A percentile compares a stretch with the other conserved stretches of the same genome.
Evolutionary conservation across 2,329 filamentous ascomycete genomes (phyloP).

Genomic region (Alternaria solani): DNA sequence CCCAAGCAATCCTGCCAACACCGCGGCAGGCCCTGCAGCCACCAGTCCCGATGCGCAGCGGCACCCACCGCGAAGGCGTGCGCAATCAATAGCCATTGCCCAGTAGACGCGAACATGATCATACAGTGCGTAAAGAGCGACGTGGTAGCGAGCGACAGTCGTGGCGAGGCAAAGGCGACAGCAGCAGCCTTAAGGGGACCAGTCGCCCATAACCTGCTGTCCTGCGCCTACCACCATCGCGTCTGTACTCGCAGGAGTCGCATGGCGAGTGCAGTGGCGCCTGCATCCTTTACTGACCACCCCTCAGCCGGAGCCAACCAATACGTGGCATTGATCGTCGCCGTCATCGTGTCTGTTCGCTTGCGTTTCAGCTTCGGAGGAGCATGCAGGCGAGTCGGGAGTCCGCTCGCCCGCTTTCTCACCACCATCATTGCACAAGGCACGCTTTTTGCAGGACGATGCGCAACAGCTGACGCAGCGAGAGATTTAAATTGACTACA

Average conservation of each 20-base stretch:
- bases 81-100: conserved; percentile 8
- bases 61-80: conserved; percentile 7
- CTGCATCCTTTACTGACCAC: neutral
- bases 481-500: neutral
- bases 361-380: conserved; percentile 17
- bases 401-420: neutral
- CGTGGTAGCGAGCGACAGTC: neutral
- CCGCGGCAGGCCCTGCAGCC: conserved; percentile 24
- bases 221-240: neutral
- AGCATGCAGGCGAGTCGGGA: neutral
- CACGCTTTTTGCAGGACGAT: neutral
- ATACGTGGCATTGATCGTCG: neutral
- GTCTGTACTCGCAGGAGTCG: neutral
- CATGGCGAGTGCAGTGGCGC: conserved; percentile 6
- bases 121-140: neutral
- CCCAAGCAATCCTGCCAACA: conserved; percentile 35
- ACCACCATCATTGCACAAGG: neutral
- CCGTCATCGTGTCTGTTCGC: conserved; percentile 14
- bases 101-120: conserved; percentile 10
- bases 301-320: conserved; percentile 11
- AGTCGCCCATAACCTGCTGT: neutral
- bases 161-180: neutral
- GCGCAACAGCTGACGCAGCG: neutral
- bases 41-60: conserved; percentile 25
- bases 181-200: neutral